Conservation (phyloP, 2,329 filamentous ascomycete genomes). For the Colletotrichum sojae region DNA sequence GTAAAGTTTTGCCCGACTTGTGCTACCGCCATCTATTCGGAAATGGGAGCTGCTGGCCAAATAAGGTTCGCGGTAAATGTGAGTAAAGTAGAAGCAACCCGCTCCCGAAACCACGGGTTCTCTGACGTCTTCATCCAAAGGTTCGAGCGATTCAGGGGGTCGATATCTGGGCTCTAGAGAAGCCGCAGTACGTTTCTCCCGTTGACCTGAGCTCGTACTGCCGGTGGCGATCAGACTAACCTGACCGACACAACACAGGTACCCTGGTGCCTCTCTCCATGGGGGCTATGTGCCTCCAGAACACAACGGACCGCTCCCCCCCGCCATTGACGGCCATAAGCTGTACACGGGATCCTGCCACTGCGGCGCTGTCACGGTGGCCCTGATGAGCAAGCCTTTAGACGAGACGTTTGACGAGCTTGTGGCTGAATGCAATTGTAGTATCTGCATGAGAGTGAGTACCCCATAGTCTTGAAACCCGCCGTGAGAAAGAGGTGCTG, state of each 20-base stretch:
- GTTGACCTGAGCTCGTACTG: no score
- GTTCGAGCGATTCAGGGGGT: slow-evolving; percentile 59
- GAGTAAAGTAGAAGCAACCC: neutral
- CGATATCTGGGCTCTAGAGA: slow-evolving; percentile 57
- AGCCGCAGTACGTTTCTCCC: slow-evolving; percentile 49
- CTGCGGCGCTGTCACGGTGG: slow-evolving; percentile 63
- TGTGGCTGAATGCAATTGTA: slow-evolving; percentile 64
- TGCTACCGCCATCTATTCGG: slow-evolving; percentile 58
- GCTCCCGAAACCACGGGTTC: neutral
- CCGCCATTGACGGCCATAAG: slow-evolving; percentile 53
- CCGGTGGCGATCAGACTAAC: no score
- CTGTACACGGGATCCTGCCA: slow-evolving; percentile 66
- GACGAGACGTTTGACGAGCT: slow-evolving; percentile 51
- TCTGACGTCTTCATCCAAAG: slow-evolving; percentile 44
- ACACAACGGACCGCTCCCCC: slow-evolving; percentile 58
- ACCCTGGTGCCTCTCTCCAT: slow-evolving; percentile 53
- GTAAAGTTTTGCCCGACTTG: slow-evolving; percentile 67
- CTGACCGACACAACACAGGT: slow-evolving; percentile 44
- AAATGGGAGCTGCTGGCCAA: slow-evolving; percentile 43
- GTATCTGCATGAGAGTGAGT: slow-evolving; percentile 58
- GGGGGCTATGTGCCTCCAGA: slow-evolving; percentile 51
- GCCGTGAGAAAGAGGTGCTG: no score
- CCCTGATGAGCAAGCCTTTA: slow-evolving; percentile 58
- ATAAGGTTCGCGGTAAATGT: neutral
- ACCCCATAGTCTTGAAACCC: no score